Evolutionary conservation across 179 eudicot species (phyloP).

Genomic region (Silene noctiflora): DNA sequence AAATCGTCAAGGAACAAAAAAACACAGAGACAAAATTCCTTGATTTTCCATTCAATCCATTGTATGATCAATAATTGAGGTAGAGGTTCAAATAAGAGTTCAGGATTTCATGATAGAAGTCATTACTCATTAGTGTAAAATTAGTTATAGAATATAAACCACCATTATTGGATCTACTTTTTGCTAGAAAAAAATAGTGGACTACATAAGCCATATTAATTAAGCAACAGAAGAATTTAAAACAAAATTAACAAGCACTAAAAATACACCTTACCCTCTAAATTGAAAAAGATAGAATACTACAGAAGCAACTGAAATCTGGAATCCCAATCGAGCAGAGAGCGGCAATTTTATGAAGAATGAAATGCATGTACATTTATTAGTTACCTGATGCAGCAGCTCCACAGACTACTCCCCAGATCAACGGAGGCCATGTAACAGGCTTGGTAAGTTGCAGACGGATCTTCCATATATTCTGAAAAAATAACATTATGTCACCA

Average conservation of each 20-base stretch:
- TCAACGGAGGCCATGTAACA: slow-evolving; percentile 96
- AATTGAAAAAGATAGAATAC: background rate
- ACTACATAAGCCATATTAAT: slow-evolving; percentile 7
- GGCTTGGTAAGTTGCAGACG: slow-evolving; percentile 97
- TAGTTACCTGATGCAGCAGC: slow-evolving; percentile 95
- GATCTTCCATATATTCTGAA: slow-evolving; percentile 92
- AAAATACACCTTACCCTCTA: background rate
- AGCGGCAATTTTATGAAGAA: background rate
- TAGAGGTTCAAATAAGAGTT: background rate
- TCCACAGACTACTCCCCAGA: slow-evolving; percentile 99
- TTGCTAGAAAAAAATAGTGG: background rate
- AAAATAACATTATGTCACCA: slow-evolving; percentile 19
- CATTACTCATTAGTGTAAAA: background rate
- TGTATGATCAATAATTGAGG: background rate
- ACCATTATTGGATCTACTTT: background rate
- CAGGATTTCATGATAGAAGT: background rate
- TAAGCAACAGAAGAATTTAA: slow-evolving; percentile 1
- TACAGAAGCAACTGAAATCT: background rate
- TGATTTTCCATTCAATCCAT: background rate
- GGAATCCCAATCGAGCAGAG: slow-evolving; percentile 1
- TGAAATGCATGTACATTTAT: background rate
- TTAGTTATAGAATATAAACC: background rate
- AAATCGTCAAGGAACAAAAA: background rate
- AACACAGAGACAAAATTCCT: background rate
- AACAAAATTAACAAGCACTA: background rate